A percentile compares a stretch with the other conserved stretches of the same genome.
These are phyloP conservation scores for Zoysia matrella DNA, from an alignment of 202 grass and related monocot species.

Conservation along the genomic window DNA sequence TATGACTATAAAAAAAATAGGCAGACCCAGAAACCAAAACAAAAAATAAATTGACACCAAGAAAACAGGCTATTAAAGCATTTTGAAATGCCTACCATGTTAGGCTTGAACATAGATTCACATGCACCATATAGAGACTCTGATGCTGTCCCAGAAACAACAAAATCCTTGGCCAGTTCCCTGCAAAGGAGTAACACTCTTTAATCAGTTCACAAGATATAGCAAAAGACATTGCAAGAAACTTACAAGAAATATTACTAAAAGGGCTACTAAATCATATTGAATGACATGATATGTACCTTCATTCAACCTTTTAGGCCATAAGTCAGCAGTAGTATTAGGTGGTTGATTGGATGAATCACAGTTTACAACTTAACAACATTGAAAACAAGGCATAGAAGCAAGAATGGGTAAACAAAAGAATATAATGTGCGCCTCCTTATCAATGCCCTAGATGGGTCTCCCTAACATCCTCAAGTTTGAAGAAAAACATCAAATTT, in stretches of 20 bases:
- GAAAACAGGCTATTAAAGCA: not conserved
- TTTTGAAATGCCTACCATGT: slow-evolving; percentile 58
- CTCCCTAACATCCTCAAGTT: no score
- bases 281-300: not conserved
- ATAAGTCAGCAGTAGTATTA: not conserved
- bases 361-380: not conserved
- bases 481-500: not conserved
- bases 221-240: not conserved
- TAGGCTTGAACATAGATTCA: slow-evolving; percentile 88
- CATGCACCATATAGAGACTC: slow-evolving; percentile 88
- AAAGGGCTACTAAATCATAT: not conserved
- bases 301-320: not conserved
- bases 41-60: not conserved
- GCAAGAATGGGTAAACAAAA: not conserved
- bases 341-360: not conserved
- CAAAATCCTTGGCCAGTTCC: slow-evolving; percentile 89
- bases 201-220: slow-evolving; percentile 15
- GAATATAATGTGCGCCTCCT: not conserved
- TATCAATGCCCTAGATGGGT: not conserved
- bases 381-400: not conserved
- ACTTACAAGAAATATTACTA: not conserved
- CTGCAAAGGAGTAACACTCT: slow-evolving; percentile 40
- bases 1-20: not conserved
- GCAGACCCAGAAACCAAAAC: not conserved
- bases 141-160: slow-evolving; percentile 80